These are phyloP conservation scores for Leccinum boreale DNA, from an alignment of 768 basidiomycete genomes.

Conservation along the genomic window DNA sequence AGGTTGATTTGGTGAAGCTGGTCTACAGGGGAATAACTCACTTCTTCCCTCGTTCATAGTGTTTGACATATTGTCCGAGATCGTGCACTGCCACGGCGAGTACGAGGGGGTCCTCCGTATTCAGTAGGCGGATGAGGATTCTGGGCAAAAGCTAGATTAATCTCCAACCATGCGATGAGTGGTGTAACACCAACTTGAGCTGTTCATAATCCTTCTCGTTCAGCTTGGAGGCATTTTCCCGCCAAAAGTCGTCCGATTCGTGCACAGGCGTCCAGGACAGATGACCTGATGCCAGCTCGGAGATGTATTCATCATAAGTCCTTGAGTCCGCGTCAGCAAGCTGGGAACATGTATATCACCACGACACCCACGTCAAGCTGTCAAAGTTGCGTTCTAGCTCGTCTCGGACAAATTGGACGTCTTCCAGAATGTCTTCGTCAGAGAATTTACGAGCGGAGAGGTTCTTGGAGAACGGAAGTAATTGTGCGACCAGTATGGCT, in stretches of 20 bases:
- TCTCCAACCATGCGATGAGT: not conserved
- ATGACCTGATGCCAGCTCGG: constrained; percentile 86
- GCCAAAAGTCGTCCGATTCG: constrained; percentile 97
- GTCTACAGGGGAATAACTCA: constrained; percentile 34
- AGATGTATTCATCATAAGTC: constrained; percentile 94
- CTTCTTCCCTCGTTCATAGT: constrained; percentile 91
- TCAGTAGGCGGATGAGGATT: constrained; percentile 68
- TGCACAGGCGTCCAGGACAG: constrained; percentile 96
- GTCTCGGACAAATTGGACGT: constrained; percentile 82
- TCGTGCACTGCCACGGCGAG: constrained; percentile 93
- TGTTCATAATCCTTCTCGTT: constrained; percentile 84
- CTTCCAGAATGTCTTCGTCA: constrained; percentile 93
- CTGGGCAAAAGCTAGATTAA: constrained; percentile 37
- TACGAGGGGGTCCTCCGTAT: constrained; percentile 65
- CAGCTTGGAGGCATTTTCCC: constrained; percentile 84
- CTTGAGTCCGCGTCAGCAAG: constrained; percentile 37
- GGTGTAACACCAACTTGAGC: constrained; percentile 57
- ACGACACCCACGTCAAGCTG: constrained; percentile 73
- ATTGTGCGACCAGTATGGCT: constrained; percentile 85
- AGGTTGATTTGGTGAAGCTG: not conserved
- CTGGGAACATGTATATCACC: not conserved
- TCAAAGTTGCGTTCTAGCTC: constrained; percentile 85
- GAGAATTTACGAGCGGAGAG: constrained; percentile 84
- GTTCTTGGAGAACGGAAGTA: constrained; percentile 85
- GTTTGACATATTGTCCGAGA: constrained; percentile 90